A percentile compares a stretch with the other conserved stretches of the same genome.
phyloP scores from a whole-genome alignment of 2,329 filamentous ascomycete genomes.

The Cercospora zeina region DNA sequence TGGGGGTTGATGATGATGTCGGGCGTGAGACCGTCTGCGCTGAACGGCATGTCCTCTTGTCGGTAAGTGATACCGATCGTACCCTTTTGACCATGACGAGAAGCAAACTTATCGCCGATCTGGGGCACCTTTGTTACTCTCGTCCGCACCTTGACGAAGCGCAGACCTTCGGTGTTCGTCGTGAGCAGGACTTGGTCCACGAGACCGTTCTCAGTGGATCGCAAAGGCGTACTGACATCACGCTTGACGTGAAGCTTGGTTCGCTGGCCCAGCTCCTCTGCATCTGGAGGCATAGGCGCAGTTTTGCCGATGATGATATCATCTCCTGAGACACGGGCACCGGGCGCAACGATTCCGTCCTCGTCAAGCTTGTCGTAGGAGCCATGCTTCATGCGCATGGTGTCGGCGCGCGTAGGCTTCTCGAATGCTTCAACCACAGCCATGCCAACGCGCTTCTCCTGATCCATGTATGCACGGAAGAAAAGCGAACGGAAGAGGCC shows the following conservation, averaged over 20 bases:
- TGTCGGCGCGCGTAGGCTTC: slow-evolving; percentile 86
- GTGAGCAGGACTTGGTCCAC: slow-evolving; percentile 91
- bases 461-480: slow-evolving; percentile 95
- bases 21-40: slow-evolving; percentile 82
- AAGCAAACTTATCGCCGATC: slow-evolving; percentile 99
- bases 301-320: slow-evolving; percentile 99
- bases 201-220: slow-evolving; percentile 95
- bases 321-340: slow-evolving; percentile 91
- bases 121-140: slow-evolving; percentile 97
- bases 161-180: slow-evolving; percentile 89
- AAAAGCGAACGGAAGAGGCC: slow-evolving; percentile 96
- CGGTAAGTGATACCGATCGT: slow-evolving; percentile 98
- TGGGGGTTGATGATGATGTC: slow-evolving; percentile 99
- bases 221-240: slow-evolving; percentile 90
- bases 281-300: slow-evolving; percentile 87
- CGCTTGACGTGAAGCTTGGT: slow-evolving; percentile 88
- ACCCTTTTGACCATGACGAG: slow-evolving; percentile 97
- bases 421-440: slow-evolving; percentile 92
- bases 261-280: slow-evolving; percentile 88
- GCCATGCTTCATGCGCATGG: slow-evolving; percentile 80
- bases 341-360: slow-evolving; percentile 90
- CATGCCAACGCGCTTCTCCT: slow-evolving; percentile 93
- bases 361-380: slow-evolving; percentile 81
- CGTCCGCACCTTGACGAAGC: slow-evolving; percentile 96
- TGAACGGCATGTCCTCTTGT: slow-evolving; percentile 98